Conservation (phyloP, 1,284 basidiomycete genomes). For the Tilletia setariae region DNA sequence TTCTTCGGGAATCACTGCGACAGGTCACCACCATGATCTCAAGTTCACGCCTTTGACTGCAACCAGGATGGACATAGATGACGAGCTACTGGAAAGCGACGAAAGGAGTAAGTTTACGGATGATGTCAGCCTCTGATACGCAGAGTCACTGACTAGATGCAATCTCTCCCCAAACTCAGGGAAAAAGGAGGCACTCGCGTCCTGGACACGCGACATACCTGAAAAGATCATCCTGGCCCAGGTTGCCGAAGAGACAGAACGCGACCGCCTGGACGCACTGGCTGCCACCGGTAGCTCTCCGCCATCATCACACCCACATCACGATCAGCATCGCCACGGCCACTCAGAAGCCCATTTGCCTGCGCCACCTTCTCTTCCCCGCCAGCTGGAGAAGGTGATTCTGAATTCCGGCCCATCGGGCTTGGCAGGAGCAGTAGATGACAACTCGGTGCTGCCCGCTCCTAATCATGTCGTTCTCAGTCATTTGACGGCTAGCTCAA, state of each 20-base stretch:
- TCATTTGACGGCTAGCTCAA: conserved; percentile 92
- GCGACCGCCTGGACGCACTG: conserved; percentile 33
- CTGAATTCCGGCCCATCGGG: conserved; percentile 63
- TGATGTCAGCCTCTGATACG: background rate
- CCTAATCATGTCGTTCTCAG: conserved; percentile 86
- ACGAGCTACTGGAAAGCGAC: conserved; percentile 39
- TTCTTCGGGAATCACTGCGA: background rate
- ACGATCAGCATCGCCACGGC: conserved; percentile 22
- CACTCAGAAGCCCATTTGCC: conserved; percentile 29
- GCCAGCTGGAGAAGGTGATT: conserved; percentile 90
- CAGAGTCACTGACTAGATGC: background rate
- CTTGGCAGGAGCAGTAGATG: conserved; percentile 63
- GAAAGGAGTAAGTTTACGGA: conserved; percentile 31
- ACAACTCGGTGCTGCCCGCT: conserved; percentile 86
- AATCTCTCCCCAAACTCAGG: conserved; percentile 21
- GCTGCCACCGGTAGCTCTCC: conserved; percentile 15
- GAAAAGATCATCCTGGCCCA: conserved; percentile 49
- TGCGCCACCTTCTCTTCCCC: conserved; percentile 68
- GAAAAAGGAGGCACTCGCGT: conserved; percentile 18
- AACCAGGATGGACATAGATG: conserved; percentile 31
- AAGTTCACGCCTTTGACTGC: background rate
- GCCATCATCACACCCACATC: background rate
- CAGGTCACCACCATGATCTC: conserved; percentile 1
- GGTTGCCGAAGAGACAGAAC: conserved; percentile 46
- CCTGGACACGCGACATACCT: conserved; percentile 56